Base-by-base conservation (phyloP, 805 yeast species). In the Candida mattraensis region DNA sequence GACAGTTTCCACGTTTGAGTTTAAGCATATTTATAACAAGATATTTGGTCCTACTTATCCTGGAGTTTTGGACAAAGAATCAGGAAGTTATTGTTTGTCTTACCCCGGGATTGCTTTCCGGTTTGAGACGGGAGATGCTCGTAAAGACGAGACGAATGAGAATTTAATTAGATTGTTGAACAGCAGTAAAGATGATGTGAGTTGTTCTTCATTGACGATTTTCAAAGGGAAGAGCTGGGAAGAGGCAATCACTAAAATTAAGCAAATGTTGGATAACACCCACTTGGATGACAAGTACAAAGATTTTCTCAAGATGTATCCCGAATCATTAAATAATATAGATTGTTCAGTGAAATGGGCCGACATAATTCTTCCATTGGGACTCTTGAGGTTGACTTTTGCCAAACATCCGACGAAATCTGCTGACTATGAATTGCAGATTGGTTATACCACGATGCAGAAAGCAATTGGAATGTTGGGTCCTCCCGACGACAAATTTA, bases 31-130 rank as follows among this genome's bases (percentile, higher is more conserved):
- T 3, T 78, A 78, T 53, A 76, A 77, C 47, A 72, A 69, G 49
- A 61, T 70, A 2, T 74, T 78, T 50, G 85, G 85, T 0, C 83
- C 83, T 2, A 78, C 84, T 0, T 76, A 72, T 40, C 79, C 81
- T 2, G 84, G 83, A 0, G 53, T 48, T 18, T 45, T 64, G 7
- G 54, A 61, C 28, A 35, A 37, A 1, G 44, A 40, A 3, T 28
- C 47, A 13, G 49, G 53, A 10, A 43, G 52, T 16, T 78, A 77
- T 46, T 54, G 66, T 8, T 57, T 78, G 17, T 69, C 76, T 15
- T 78, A 78, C 45, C 76, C 78, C 2, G 85, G 85, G 0, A 61
- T 78, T 4, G 62, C 74, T 0, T 78, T 78, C 56, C 65, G 62
- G 36, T 78, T 77, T 47, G 53, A 51, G 8, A 17, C 35, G 14